Percentiles rank a stretch among this genome's conserved stretches.
Conservation (phyloP, 257 asterid species). For the Ajuga chamaepitys region DNA sequence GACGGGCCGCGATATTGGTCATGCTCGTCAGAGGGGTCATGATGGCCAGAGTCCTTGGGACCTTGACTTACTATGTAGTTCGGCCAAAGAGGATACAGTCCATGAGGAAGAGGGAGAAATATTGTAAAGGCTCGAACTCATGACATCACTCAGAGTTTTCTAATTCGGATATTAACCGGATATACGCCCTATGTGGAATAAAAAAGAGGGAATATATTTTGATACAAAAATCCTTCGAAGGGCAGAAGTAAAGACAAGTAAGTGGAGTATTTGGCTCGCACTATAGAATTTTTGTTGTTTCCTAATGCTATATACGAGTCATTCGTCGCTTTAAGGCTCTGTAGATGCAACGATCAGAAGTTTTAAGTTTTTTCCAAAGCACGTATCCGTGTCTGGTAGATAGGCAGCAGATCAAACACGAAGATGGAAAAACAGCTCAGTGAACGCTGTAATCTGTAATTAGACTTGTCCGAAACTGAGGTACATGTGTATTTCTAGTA, state of each 20-base stretch:
- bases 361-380: no score
- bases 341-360: background rate
- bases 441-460: background rate
- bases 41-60: conserved; percentile 49
- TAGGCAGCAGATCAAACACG: background rate
- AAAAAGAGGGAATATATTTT: background rate
- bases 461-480: conserved; percentile 1
- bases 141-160: conserved; percentile 53
- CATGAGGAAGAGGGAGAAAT: conserved; percentile 42
- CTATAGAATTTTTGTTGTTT: no score
- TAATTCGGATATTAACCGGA: conserved; percentile 42
- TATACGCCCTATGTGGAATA: conserved; percentile 51
- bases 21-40: conserved; percentile 40
- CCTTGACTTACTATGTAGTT: conserved; percentile 52
- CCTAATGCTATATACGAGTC: no score
- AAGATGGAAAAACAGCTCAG: background rate
- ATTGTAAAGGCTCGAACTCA: conserved; percentile 43
- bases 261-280: no score
- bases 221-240: background rate
- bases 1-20: conserved; percentile 39
- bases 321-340: background rate
- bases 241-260: no score
- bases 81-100: conserved; percentile 41
- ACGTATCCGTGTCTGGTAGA: no score
- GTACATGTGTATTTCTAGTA: background rate